Evolutionary conservation across 805 yeast genomes (phyloP).

Genomic region (Lachancea kluyveri): DNA sequence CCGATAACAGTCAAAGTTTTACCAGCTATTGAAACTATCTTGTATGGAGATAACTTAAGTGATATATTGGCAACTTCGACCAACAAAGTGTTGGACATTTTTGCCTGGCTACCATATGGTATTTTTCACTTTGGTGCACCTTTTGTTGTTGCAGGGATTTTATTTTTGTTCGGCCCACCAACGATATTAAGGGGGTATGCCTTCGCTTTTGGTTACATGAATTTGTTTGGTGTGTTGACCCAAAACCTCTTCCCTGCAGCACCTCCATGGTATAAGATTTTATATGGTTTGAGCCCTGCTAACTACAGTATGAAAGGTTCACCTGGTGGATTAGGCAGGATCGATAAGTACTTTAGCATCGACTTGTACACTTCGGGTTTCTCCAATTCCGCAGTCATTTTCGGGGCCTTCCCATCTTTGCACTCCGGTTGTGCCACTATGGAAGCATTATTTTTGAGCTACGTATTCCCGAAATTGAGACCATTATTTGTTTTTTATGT

Average conservation of each 20-base stretch:
- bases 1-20: constrained; percentile 83
- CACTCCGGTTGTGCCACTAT: constrained; percentile 93
- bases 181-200: constrained; percentile 76
- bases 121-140: constrained; percentile 87
- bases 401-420: constrained; percentile 85
- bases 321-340: constrained; percentile 91
- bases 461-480: constrained; percentile 68
- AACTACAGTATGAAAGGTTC: constrained; percentile 87
- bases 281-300: constrained; percentile 85
- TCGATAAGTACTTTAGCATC: constrained; percentile 71
- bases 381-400: constrained; percentile 81
- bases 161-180: constrained; percentile 90
- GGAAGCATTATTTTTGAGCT: constrained; percentile 82
- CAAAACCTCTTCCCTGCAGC: constrained; percentile 90
- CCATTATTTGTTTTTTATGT: constrained; percentile 71
- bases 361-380: constrained; percentile 81
- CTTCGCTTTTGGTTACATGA: constrained; percentile 93
- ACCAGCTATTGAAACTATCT: constrained; percentile 86
- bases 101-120: constrained; percentile 96
- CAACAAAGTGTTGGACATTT: constrained; percentile 59
- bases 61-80: constrained; percentile 74
- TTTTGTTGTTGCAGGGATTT: constrained; percentile 69
- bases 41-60: constrained; percentile 86
- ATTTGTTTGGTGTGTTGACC: constrained; percentile 72
- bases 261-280: constrained; percentile 92